These are phyloP conservation scores for Pyricularia pennisetigena DNA, from an alignment of 2,329 filamentous ascomycete species.

Conservation along the genomic window DNA sequence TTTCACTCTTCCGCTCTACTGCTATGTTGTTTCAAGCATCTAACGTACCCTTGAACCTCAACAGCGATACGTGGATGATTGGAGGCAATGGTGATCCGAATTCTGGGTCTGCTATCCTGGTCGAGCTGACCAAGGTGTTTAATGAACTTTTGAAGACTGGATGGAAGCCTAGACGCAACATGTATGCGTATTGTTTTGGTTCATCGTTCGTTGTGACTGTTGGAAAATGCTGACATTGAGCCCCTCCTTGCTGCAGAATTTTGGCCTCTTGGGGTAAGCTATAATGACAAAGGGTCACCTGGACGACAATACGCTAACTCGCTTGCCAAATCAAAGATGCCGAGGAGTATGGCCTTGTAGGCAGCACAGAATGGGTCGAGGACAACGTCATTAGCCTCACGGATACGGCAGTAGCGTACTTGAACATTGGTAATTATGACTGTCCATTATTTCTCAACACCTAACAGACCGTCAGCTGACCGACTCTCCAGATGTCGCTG, in stretches of 20 bases:
- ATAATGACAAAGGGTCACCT: background rate
- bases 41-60: background rate
- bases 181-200: background rate
- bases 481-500: constrained; percentile 35
- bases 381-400: constrained; percentile 70
- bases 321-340: constrained; percentile 38
- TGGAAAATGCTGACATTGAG: background rate
- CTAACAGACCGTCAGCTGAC: background rate
- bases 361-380: constrained; percentile 81
- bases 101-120: constrained; percentile 66
- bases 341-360: constrained; percentile 71
- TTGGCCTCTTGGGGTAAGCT: constrained; percentile 2
- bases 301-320: constrained; percentile 18
- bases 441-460: background rate
- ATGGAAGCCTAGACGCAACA: constrained; percentile 69
- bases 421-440: constrained; percentile 59
- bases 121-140: constrained; percentile 66
- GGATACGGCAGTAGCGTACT: constrained; percentile 60
- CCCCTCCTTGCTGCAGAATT: background rate
- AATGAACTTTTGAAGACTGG: constrained; percentile 59
- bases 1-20: too few species aligned
- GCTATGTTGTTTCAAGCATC: background rate
- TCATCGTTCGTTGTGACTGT: background rate
- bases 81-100: constrained; percentile 60
- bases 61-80: constrained; percentile 67